phyloP scores from a whole-genome alignment of 2,329 filamentous ascomycete genomes.

The Beauveria caledonica region DNA sequence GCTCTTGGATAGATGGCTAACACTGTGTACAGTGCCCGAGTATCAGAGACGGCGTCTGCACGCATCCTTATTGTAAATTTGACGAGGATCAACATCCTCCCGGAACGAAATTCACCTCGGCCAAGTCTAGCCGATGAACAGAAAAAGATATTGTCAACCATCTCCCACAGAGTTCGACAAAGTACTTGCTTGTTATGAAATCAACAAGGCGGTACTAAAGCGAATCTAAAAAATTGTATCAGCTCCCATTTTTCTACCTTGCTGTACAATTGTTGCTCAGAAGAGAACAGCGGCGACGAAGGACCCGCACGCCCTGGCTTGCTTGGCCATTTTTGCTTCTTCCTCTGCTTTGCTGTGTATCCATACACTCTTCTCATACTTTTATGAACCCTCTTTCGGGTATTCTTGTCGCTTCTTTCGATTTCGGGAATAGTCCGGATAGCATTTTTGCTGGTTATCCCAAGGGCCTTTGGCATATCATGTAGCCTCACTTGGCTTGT shows the following conservation, averaged over 20 bases:
- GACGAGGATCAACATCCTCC: constrained; percentile 45
- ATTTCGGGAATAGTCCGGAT: neutral
- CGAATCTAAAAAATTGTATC: neutral
- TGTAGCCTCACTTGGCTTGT: neutral
- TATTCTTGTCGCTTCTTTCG: neutral
- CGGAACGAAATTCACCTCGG: constrained; percentile 35
- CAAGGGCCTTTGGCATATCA: neutral
- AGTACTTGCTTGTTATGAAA: neutral
- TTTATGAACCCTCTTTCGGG: no score
- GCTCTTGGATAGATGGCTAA: neutral
- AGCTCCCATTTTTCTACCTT: neutral
- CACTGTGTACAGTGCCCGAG: constrained; percentile 40
- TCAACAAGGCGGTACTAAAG: neutral
- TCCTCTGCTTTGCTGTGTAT: neutral
- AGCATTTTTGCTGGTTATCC: neutral
- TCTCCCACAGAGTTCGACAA: neutral
- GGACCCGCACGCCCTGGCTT: neutral
- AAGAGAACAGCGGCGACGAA: neutral
- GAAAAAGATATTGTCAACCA: neutral
- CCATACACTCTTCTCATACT: neutral
- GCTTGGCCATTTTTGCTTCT: neutral
- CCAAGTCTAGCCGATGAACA: neutral
- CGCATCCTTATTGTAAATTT: constrained; percentile 49
- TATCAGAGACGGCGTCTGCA: constrained; percentile 41
- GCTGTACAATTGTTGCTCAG: constrained; percentile 1